These are phyloP conservation scores for Blastobotrys americana DNA, from an alignment of 805 yeast genomes.

Conservation along the genomic window DNA sequence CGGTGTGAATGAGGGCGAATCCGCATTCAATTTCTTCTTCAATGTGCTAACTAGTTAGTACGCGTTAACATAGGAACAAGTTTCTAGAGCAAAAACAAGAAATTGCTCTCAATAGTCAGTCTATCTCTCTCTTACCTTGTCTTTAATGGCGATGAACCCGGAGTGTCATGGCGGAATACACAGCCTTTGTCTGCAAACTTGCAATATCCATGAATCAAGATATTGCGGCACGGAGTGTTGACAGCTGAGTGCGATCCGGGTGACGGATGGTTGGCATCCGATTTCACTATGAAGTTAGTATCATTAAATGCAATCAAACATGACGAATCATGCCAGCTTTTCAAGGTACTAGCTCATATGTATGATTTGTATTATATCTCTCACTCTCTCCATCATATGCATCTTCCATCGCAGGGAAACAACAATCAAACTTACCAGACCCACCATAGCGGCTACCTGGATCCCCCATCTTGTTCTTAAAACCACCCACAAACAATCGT, in stretches of 20 bases:
- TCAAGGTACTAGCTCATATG: too few relatives aligned
- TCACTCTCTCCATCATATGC: too few relatives aligned
- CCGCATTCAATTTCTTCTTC: conserved; percentile 46
- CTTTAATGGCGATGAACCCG: neutral
- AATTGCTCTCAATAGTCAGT: neutral
- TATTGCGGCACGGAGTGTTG: conserved; percentile 65
- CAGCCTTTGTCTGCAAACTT: conserved; percentile 85
- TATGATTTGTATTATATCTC: too few relatives aligned
- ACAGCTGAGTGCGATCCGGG: conserved; percentile 4
- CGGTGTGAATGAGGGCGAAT: conserved; percentile 52
- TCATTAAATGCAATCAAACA: too few relatives aligned
- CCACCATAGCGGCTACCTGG: neutral
- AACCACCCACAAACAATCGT: too few relatives aligned
- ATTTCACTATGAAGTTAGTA: neutral
- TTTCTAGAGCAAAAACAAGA: too few relatives aligned
- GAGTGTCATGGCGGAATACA: conserved; percentile 60
- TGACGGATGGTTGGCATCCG: neutral
- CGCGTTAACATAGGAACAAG: neutral
- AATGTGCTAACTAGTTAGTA: neutral
- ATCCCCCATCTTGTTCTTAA: neutral
- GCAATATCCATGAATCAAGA: conserved; percentile 80
- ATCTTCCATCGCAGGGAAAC: too few relatives aligned
- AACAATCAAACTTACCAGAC: neutral
- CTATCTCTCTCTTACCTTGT: neutral
- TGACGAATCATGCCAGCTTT: too few relatives aligned